Percentiles rank a stretch among this genome's conserved stretches.
Conservation (phyloP, 306 rosid genomes). For the Nissolia schottii region DNA sequence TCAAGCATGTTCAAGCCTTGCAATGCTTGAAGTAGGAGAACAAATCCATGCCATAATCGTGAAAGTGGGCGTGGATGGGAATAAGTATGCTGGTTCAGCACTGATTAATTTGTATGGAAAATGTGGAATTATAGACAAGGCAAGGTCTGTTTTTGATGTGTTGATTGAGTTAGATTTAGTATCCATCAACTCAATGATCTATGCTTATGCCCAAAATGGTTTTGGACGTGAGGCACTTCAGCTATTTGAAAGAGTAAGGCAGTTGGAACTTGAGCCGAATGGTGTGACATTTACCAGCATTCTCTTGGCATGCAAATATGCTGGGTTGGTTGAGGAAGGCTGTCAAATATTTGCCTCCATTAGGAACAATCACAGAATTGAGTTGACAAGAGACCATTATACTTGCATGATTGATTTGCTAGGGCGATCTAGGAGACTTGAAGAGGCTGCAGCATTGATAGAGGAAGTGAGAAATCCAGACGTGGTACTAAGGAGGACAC, state of each 20-base stretch:
- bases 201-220: slow-evolving; percentile 61
- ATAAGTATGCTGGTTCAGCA: slow-evolving; percentile 54
- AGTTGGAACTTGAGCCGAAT: slow-evolving; percentile 41
- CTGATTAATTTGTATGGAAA: slow-evolving; percentile 62
- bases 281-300: slow-evolving; percentile 54
- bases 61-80: slow-evolving; percentile 49
- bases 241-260: slow-evolving; percentile 38
- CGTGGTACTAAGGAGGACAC: slow-evolving; percentile 64
- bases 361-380: slow-evolving; percentile 32
- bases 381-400: slow-evolving; percentile 54
- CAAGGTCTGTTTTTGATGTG: slow-evolving; percentile 47
- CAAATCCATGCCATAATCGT: slow-evolving; percentile 44
- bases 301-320: slow-evolving; percentile 70
- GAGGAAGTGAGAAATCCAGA: slow-evolving; percentile 55
- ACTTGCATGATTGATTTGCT: slow-evolving; percentile 62
- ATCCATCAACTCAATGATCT: slow-evolving; percentile 64
- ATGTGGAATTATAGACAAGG: slow-evolving; percentile 56
- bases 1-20: slow-evolving; percentile 66
- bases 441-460: slow-evolving; percentile 56
- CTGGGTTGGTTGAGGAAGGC: slow-evolving; percentile 66
- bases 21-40: slow-evolving; percentile 59
- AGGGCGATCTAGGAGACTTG: slow-evolving; percentile 58
- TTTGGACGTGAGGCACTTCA: slow-evolving; percentile 57
- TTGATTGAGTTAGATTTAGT: slow-evolving; percentile 44
- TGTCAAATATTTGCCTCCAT: slow-evolving; percentile 45